phyloP scores from a whole-genome alignment of 352 stramenopile genomes.

The Phytophthora pini region DNA sequence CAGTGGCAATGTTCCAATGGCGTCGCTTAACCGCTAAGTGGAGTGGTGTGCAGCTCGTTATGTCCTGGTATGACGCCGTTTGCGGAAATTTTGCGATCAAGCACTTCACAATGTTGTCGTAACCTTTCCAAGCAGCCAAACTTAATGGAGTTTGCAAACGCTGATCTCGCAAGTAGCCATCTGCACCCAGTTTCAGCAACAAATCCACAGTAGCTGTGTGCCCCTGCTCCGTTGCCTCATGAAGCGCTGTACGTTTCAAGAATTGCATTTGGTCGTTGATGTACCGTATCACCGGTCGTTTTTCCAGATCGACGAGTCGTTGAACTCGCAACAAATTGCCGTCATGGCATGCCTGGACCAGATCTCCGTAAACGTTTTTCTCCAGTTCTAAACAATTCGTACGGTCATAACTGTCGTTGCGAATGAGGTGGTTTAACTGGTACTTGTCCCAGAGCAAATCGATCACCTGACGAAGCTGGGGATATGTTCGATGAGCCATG shows the following conservation, averaged over 20 bases:
- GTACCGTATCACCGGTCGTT: slow-evolving; percentile 51
- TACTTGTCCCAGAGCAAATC: slow-evolving; percentile 72
- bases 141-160: slow-evolving; percentile 52
- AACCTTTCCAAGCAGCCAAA: slow-evolving; percentile 52
- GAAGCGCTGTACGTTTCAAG: slow-evolving; percentile 53
- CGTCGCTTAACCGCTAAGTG: slow-evolving; percentile 53
- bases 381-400: slow-evolving; percentile 54
- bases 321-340: slow-evolving; percentile 68
- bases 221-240: slow-evolving; percentile 67
- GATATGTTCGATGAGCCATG: slow-evolving; percentile 42
- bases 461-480: slow-evolving; percentile 67
- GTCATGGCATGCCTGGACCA: slow-evolving; percentile 57
- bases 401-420: slow-evolving; percentile 39
- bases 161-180: slow-evolving; percentile 64
- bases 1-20: slow-evolving; percentile 37
- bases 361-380: slow-evolving; percentile 60
- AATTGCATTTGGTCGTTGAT: slow-evolving; percentile 55
- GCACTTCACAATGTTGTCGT: slow-evolving; percentile 58
- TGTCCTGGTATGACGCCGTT: slow-evolving; percentile 43
- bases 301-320: slow-evolving; percentile 62
- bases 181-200: slow-evolving; percentile 59
- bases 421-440: slow-evolving; percentile 31
- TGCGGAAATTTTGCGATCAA: slow-evolving; percentile 52
- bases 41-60: slow-evolving; percentile 50
- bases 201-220: slow-evolving; percentile 65